These are phyloP conservation scores for Pythium vanterpoolii DNA, from an alignment of 352 stramenopile genomes.

Conservation along the genomic window DNA sequence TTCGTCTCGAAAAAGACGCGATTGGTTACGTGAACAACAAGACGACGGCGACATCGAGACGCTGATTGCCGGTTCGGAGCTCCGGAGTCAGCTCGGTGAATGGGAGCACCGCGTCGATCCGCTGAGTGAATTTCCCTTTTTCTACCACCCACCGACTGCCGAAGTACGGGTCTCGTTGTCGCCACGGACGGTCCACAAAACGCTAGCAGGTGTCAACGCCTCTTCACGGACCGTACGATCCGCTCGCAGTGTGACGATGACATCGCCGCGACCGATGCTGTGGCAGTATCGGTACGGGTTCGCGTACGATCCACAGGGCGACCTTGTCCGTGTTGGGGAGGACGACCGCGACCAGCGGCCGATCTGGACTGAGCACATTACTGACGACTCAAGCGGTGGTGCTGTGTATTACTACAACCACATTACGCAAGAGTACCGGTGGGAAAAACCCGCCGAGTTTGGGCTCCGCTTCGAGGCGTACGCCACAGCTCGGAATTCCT, in stretches of 20 bases:
- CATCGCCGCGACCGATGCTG: constrained; percentile 37
- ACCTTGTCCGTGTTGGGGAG: constrained; percentile 30
- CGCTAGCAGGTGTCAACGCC: not conserved
- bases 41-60: constrained; percentile 30
- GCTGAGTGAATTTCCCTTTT: constrained; percentile 63
- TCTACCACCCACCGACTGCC: constrained; percentile 48
- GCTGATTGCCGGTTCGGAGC: constrained; percentile 32
- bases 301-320: constrained; percentile 39
- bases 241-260: constrained; percentile 27
- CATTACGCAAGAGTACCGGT: constrained; percentile 74
- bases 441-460: constrained; percentile 68
- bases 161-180: constrained; percentile 56
- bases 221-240: constrained; percentile 9
- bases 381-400: constrained; percentile 46
- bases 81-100: constrained; percentile 33
- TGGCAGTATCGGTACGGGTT: constrained; percentile 82
- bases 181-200: constrained; percentile 43
- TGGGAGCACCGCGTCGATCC: constrained; percentile 73
- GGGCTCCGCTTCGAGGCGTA: constrained; percentile 52
- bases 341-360: constrained; percentile 25
- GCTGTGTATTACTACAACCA: constrained; percentile 67
- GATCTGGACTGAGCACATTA: constrained; percentile 62
- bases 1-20: constrained; percentile 33
- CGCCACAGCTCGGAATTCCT: constrained; percentile 35
- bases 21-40: constrained; percentile 52